Evolutionary conservation across 495 filamentous ascomycete genomes (phyloP), one percentile per base, ranked within the genome.

Genomic region (Thermochaetoides thermophila): DNA sequence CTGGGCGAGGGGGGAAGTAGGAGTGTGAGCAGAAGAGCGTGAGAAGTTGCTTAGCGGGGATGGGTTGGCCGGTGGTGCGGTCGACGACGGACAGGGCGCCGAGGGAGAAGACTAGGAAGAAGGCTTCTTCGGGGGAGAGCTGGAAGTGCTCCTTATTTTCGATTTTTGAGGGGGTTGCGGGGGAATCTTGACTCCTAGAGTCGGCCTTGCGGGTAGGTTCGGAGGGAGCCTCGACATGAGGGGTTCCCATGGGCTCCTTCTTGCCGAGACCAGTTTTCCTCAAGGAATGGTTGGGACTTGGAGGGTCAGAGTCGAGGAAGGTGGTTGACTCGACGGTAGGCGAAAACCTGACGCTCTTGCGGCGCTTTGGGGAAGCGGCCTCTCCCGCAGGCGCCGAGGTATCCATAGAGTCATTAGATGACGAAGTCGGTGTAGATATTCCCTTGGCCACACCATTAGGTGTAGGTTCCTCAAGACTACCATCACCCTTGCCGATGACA

Each of bases 81-180:
- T 79, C 71, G 22, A 64, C 55, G 29, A 97, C 64, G 12, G 62
- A 54, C 16, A 99, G 64, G n/a, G 69, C 69, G 6, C 89, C 87
- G 2, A 99, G 64, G 2, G 65, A 75, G 49, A 86, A 99, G 9
- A 64, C 61, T 4, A 99, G 68, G 57, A 94, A 99, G 58, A 96
- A 91, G 3, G 84, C 74, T 60, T 99, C 89, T 49, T 94, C 87
- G 2, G 76, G 69, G 6, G 77, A 81, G 13, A 96, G 63, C 48
- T 99, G 89, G 19, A 93, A 75, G 46, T 93, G 85, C 41, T 99
- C 89, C 57, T 85, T 73, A 48, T 95, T 75, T 29, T 66, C 43
- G 25, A 92, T 60, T 19, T 57, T 48, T 7, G 19, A 14, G 10
- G 17, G 4, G n/a, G n/a, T n/a, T n/a, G n/a, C n/a, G n/a, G n/a